Evolutionary conservation across 768 basidiomycete genomes (phyloP).

Genomic region (Boletellus ananiceps): DNA sequence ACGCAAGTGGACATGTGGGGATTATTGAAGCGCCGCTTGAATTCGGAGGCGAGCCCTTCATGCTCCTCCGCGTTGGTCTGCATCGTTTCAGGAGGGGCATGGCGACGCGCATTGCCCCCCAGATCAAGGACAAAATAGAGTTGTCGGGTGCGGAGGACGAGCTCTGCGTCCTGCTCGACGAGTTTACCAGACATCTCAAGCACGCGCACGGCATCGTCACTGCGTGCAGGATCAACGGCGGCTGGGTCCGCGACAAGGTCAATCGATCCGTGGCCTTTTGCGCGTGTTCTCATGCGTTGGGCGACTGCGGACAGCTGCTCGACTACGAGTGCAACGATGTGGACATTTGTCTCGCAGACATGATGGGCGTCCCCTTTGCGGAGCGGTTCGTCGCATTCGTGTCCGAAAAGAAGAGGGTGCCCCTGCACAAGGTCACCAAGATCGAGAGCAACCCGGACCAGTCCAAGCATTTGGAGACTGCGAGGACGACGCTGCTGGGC

Average conservation of each 20-base stretch:
- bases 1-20: constrained; percentile 7
- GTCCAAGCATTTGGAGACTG: constrained; percentile 97
- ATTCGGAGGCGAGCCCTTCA: background rate
- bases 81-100: constrained; percentile 17
- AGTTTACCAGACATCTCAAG: constrained; percentile 59
- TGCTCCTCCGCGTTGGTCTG: background rate
- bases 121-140: constrained; percentile 37
- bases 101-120: constrained; percentile 31
- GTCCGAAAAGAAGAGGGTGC: constrained; percentile 24
- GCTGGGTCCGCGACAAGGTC: constrained; percentile 99
- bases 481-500: constrained; percentile 73
- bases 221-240: constrained; percentile 89
- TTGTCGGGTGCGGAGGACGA: constrained; percentile 65
- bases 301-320: constrained; percentile 53
- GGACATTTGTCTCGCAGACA: constrained; percentile 83
- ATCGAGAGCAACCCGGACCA: constrained; percentile 95
- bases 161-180: constrained; percentile 76
- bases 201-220: constrained; percentile 49
- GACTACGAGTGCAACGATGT: constrained; percentile 83
- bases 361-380: constrained; percentile 91
- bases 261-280: constrained; percentile 22
- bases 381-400: constrained; percentile 63
- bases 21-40: constrained; percentile 26
- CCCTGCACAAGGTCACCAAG: constrained; percentile 59
- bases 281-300: constrained; percentile 10